Conservation (phyloP, 2,329 filamentous ascomycete species). For the Monosporascus sp. region DNA sequence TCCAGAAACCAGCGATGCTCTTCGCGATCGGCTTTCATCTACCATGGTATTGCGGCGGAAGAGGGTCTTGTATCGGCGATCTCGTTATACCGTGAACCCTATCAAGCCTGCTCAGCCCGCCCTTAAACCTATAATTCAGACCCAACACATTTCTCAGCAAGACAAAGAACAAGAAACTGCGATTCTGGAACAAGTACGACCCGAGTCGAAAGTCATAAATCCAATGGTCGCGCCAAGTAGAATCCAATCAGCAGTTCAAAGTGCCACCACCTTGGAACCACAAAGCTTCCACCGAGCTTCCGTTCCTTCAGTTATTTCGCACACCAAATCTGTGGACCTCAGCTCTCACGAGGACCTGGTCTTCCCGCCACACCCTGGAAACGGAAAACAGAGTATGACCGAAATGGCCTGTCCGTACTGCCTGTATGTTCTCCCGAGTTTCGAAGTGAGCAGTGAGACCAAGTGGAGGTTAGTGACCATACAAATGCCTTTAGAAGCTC, state of each 20-base stretch:
- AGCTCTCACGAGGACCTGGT: background rate
- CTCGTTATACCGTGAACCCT: background rate
- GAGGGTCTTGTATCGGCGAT: slow-evolving; percentile 3
- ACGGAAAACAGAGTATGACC: background rate
- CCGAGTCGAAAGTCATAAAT: background rate
- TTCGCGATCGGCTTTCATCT: slow-evolving; percentile 1
- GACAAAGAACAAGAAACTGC: too few species aligned
- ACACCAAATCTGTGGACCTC: slow-evolving; percentile 1
- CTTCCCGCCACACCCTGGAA: background rate
- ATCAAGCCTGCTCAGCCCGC: background rate
- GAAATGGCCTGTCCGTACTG: slow-evolving; percentile 7
- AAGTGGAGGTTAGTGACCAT: slow-evolving; percentile 3
- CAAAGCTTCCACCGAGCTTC: slow-evolving; percentile 2
- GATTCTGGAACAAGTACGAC: too few species aligned
- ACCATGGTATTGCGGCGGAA: slow-evolving; percentile 4
- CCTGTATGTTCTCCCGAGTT: slow-evolving; percentile 3
- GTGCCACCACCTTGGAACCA: slow-evolving; percentile 2
- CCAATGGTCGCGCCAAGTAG: background rate
- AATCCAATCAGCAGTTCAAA: slow-evolving; percentile 2
- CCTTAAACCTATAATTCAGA: too few species aligned
- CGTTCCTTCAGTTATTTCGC: slow-evolving; percentile 1
- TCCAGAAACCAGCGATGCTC: background rate
- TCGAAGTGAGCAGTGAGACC: slow-evolving; percentile 1
- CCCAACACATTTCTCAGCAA: too few species aligned
- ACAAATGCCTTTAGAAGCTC: background rate